Evolutionary conservation across 257 asterid genomes (phyloP).

Genomic region (Solanum okadae): DNA sequence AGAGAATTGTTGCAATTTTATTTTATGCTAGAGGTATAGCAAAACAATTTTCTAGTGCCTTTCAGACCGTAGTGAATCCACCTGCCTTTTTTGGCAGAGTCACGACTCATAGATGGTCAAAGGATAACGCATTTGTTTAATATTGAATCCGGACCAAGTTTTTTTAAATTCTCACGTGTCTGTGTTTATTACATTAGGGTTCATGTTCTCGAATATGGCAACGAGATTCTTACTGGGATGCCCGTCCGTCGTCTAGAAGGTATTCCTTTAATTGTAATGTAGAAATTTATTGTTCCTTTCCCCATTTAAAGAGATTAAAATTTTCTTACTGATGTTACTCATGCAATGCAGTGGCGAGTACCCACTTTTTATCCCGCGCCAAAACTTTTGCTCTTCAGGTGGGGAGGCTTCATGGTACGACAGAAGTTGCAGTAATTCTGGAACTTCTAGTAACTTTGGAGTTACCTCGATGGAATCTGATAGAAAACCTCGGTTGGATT

Average conservation of each 20-base stretch:
- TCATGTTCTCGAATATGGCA: slow-evolving; percentile 99
- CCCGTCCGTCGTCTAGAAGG: slow-evolving; percentile 98
- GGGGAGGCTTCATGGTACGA: slow-evolving; percentile 96
- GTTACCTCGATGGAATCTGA: slow-evolving; percentile 91
- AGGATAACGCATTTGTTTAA: neutral
- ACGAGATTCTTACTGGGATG: slow-evolving; percentile 91
- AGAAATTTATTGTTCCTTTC: neutral
- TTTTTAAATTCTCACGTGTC: slow-evolving; percentile 2
- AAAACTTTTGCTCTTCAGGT: slow-evolving; percentile 65
- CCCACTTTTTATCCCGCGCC: slow-evolving; percentile 93
- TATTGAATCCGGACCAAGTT: neutral
- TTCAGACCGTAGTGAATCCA: neutral
- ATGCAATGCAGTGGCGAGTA: slow-evolving; percentile 56
- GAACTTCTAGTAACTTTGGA: slow-evolving; percentile 83
- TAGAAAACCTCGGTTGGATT: slow-evolving; percentile 68
- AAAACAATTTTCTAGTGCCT: neutral
- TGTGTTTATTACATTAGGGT: slow-evolving; percentile 39
- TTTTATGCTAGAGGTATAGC: neutral
- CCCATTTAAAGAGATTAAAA: neutral
- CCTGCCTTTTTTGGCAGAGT: neutral
- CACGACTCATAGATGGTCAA: neutral
- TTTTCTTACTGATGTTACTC: slow-evolving; percentile 7
- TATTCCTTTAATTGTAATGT: slow-evolving; percentile 11
- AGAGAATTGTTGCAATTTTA: neutral
- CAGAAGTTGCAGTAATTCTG: slow-evolving; percentile 88